Percentiles rank a stretch among this genome's conserved stretches.
Conservation (phyloP, 371 early-diverging fungal genomes). For the Paraphysoderma sedebokerense region DNA sequence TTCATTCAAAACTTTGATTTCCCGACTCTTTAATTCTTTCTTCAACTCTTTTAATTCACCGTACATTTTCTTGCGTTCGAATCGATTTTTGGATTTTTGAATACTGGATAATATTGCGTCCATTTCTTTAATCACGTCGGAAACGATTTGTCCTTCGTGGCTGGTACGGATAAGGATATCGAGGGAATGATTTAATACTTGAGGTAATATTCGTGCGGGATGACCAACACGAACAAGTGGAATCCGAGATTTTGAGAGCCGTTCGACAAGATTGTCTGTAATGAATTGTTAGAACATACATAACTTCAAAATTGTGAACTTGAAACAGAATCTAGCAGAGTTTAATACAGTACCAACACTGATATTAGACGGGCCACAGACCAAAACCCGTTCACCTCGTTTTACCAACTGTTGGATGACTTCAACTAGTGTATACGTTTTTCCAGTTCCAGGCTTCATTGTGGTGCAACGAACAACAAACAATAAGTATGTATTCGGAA, state of each 20-base stretch:
- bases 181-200: conserved; percentile 47
- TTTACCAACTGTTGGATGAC: conserved; percentile 60
- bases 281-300: background rate
- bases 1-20: conserved; percentile 44
- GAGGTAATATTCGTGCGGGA: conserved; percentile 58
- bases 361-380: conserved; percentile 89
- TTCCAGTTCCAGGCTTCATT: conserved; percentile 48
- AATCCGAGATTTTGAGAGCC: conserved; percentile 36
- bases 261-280: conserved; percentile 63
- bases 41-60: conserved; percentile 48
- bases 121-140: conserved; percentile 62
- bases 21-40: conserved; percentile 50
- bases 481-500: background rate
- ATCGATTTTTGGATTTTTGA: conserved; percentile 37
- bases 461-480: background rate
- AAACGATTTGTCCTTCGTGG: conserved; percentile 56
- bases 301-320: background rate
- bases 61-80: conserved; percentile 48
- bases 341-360: conserved; percentile 48
- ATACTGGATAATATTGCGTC: conserved; percentile 43
- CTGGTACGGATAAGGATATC: conserved; percentile 48
- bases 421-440: conserved; percentile 81
- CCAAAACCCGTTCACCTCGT: conserved; percentile 51
- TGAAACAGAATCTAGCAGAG: background rate
- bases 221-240: conserved; percentile 74